These are phyloP conservation scores for Penicillium mononematosum DNA, from an alignment of 495 filamentous ascomycete genomes.

Conservation along the genomic window DNA sequence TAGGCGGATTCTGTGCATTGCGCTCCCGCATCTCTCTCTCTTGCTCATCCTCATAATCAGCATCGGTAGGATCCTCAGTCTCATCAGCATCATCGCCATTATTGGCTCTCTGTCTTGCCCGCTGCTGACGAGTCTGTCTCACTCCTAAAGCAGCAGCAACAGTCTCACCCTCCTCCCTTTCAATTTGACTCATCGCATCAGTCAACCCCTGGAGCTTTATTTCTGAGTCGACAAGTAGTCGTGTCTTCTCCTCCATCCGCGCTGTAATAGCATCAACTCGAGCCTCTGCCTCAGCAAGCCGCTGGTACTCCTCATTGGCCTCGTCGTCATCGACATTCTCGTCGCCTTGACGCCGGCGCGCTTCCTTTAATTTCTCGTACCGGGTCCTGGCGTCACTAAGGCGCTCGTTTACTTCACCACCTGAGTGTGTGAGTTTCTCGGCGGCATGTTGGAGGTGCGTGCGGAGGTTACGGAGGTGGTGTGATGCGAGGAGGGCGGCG, in stretches of 20 bases:
- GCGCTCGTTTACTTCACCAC: slow-evolving; percentile 50
- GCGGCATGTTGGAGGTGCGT: slow-evolving; percentile 38
- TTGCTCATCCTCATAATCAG: slow-evolving; percentile 29
- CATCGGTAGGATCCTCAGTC: slow-evolving; percentile 27
- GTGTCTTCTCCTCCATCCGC: slow-evolving; percentile 40
- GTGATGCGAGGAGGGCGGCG: slow-evolving; percentile 29
- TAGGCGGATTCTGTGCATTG: slow-evolving; percentile 26
- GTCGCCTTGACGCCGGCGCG: slow-evolving; percentile 10
- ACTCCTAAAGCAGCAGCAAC: slow-evolving; percentile 11
- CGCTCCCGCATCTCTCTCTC: slow-evolving; percentile 24
- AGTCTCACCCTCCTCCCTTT: slow-evolving; percentile 26
- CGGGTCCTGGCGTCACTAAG: slow-evolving; percentile 34
- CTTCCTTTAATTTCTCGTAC: slow-evolving; percentile 31
- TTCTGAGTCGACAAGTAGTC: slow-evolving; percentile 41
- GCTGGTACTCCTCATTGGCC: slow-evolving; percentile 23
- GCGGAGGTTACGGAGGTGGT: slow-evolving; percentile 33
- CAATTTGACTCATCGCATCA: slow-evolving; percentile 32
- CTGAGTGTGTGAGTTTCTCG: slow-evolving; percentile 41
- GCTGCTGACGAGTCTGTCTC: slow-evolving; percentile 20
- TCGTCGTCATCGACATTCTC: slow-evolving; percentile 13
- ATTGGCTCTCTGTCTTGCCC: slow-evolving; percentile 21
- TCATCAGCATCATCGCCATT: slow-evolving; percentile 22
- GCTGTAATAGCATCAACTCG: slow-evolving; percentile 34
- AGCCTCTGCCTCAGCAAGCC: slow-evolving; percentile 30
- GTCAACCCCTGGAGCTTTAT: slow-evolving; percentile 34